Percentiles rank a stretch among this genome's conserved stretches.
phyloP scores from a whole-genome alignment of 2,329 filamentous ascomycete genomes.

The Colletotrichum chrysophilum region DNA sequence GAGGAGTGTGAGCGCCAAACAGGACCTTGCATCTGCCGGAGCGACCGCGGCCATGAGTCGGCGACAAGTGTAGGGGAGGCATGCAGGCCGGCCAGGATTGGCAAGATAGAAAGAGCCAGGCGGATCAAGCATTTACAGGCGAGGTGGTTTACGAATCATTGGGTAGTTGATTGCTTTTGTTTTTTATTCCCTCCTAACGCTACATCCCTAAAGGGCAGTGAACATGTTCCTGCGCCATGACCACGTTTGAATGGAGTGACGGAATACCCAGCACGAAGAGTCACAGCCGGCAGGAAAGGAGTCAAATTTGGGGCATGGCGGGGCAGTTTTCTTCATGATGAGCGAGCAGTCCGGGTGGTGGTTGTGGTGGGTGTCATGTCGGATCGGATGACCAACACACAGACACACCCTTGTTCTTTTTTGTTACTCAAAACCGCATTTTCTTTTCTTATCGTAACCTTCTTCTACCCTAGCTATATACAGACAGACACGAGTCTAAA shows the following conservation, averaged over 20 bases:
- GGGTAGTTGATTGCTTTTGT: slow-evolving; percentile 20
- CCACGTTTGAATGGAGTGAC: slow-evolving; percentile 23
- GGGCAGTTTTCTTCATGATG: slow-evolving; percentile 18
- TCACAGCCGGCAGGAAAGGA: slow-evolving; percentile 21
- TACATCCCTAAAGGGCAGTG: slow-evolving; percentile 14
- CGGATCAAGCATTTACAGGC: slow-evolving; percentile 31
- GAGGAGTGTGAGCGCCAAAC: slow-evolving; percentile 61
- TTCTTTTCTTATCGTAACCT: slow-evolving; percentile 6
- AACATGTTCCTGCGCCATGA: slow-evolving; percentile 17
- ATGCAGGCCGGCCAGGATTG: neutral
- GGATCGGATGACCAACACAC: neutral
- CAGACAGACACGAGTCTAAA: slow-evolving; percentile 3
- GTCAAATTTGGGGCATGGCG: slow-evolving; percentile 20
- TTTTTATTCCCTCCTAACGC: slow-evolving; percentile 14
- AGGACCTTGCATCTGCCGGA: slow-evolving; percentile 64
- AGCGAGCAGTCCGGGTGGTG: neutral
- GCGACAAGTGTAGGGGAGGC: slow-evolving; percentile 30
- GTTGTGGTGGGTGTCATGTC: neutral
- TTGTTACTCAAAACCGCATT: slow-evolving; percentile 8
- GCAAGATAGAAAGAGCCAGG: neutral
- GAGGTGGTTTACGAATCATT: slow-evolving; percentile 11
- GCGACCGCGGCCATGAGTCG: slow-evolving; percentile 65
- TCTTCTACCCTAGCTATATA: slow-evolving; percentile 10
- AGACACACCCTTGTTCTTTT: neutral
- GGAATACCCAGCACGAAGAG: slow-evolving; percentile 20